A percentile compares a stretch with the other conserved stretches of the same genome.
Evolutionary conservation across 192 early-diverging fungal genomes (phyloP).

Genomic region (Backusella westeae): DNA sequence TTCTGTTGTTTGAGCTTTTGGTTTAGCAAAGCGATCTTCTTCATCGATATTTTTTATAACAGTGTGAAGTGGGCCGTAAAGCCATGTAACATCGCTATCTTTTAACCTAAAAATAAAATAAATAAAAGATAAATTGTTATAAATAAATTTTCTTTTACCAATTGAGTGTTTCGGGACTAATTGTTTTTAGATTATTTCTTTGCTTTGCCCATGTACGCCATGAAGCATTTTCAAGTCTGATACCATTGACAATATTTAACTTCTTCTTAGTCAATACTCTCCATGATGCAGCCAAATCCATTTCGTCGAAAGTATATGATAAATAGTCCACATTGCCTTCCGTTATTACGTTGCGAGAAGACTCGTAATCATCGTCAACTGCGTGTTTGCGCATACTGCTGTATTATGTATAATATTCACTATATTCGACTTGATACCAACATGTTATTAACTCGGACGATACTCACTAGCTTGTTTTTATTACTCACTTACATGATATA

Average conservation of each 20-base stretch:
- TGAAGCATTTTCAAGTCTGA: constrained; percentile 65
- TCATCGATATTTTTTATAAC: constrained; percentile 33
- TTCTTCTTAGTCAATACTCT: constrained; percentile 62
- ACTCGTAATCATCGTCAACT: constrained; percentile 28
- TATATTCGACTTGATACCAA: neutral
- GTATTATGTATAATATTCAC: neutral
- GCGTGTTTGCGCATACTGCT: constrained; percentile 2
- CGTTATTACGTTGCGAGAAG: constrained; percentile 9
- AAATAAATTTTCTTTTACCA: constrained; percentile 42
- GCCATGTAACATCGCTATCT: constrained; percentile 66
- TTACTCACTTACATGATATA: neutral
- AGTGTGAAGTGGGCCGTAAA: constrained; percentile 66
- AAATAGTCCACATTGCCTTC: constrained; percentile 59
- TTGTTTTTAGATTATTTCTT: constrained; percentile 52
- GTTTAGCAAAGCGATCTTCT: constrained; percentile 29
- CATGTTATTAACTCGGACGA: neutral
- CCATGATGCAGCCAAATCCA: constrained; percentile 65
- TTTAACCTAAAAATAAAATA: constrained; percentile 46
- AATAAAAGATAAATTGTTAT: neutral
- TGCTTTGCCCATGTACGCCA: constrained; percentile 69
- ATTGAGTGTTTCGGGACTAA: constrained; percentile 40
- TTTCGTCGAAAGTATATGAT: constrained; percentile 57
- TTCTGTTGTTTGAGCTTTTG: constrained; percentile 27
- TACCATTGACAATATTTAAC: constrained; percentile 54
- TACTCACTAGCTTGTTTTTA: too few relatives aligned